Conservation (phyloP, 306 rosid genomes). For the Argentina anserina region DNA sequence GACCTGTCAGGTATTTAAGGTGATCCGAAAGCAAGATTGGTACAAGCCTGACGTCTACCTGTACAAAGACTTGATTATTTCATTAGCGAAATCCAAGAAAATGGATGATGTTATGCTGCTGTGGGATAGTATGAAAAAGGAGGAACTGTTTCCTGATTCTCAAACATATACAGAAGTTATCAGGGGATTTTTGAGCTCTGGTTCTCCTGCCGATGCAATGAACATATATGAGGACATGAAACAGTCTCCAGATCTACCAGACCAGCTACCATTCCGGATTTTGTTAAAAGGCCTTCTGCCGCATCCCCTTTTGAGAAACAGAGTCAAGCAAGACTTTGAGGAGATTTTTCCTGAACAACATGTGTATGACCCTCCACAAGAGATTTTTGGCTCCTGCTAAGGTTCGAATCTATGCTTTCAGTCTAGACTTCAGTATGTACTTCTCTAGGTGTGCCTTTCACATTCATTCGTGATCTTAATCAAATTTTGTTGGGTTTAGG, state of each 20-base stretch:
- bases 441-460: neutral
- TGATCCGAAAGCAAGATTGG: conserved; percentile 85
- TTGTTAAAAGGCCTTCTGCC: conserved; percentile 90
- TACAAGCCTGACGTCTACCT: conserved; percentile 65
- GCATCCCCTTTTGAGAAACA: conserved; percentile 85
- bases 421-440: neutral
- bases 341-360: conserved; percentile 87
- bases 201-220: conserved; percentile 95
- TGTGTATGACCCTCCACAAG: conserved; percentile 85
- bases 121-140: conserved; percentile 82
- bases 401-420: conserved; percentile 32
- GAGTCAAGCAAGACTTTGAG: conserved; percentile 93
- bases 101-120: conserved; percentile 76
- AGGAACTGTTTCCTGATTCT: conserved; percentile 65
- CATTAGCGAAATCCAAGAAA: conserved; percentile 64
- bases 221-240: conserved; percentile 87
- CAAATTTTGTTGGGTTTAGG: neutral
- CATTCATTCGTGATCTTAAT: neutral
- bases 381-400: conserved; percentile 77
- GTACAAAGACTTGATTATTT: conserved; percentile 77
- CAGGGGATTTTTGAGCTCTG: conserved; percentile 78
- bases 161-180: conserved; percentile 86
- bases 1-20: conserved; percentile 57
- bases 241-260: conserved; percentile 94
- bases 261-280: conserved; percentile 85